Percentiles rank a stretch among this genome's conserved stretches.
phyloP scores from a whole-genome alignment of 495 filamentous ascomycete species.

The Pseudoneurospora amorphoporcata region DNA sequence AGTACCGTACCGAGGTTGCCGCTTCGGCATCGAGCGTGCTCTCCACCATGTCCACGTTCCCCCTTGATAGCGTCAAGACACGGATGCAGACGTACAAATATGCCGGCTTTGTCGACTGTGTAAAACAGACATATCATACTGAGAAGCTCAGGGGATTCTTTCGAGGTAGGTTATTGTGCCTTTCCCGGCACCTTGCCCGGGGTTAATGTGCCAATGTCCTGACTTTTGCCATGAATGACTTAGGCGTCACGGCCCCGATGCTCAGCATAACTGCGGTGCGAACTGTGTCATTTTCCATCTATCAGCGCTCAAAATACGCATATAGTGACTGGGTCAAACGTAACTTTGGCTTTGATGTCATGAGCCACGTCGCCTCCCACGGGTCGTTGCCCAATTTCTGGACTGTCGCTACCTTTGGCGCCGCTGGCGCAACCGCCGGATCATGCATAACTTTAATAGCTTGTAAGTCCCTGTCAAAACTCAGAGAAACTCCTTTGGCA shows the following conservation, averaged over 20 bases:
- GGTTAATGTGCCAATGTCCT: neutral
- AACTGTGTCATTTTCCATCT: slow-evolving; percentile 88
- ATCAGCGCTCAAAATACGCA: slow-evolving; percentile 70
- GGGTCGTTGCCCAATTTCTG: slow-evolving; percentile 60
- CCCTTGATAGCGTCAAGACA: slow-evolving; percentile 76
- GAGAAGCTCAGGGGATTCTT: slow-evolving; percentile 70
- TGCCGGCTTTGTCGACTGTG: slow-evolving; percentile 55
- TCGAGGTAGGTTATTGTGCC: slow-evolving; percentile 43
- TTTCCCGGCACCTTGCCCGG: neutral
- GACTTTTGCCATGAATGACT: neutral
- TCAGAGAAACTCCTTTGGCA: neutral
- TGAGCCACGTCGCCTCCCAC: slow-evolving; percentile 57
- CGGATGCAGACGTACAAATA: slow-evolving; percentile 80
- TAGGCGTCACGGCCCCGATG: slow-evolving; percentile 71
- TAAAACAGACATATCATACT: slow-evolving; percentile 58
- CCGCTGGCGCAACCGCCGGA: slow-evolving; percentile 69
- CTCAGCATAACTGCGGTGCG: slow-evolving; percentile 81
- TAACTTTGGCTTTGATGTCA: slow-evolving; percentile 57
- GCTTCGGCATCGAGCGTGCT: slow-evolving; percentile 63
- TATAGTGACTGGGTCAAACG: slow-evolving; percentile 57
- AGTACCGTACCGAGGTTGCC: slow-evolving; percentile 70
- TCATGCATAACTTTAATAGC: slow-evolving; percentile 73
- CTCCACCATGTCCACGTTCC: slow-evolving; percentile 65
- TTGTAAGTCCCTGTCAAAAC: slow-evolving; percentile 46
- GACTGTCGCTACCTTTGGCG: slow-evolving; percentile 64